Base-by-base conservation (phyloP, 768 basidiomycete species). In the Asterophora lycoperdoides region DNA sequence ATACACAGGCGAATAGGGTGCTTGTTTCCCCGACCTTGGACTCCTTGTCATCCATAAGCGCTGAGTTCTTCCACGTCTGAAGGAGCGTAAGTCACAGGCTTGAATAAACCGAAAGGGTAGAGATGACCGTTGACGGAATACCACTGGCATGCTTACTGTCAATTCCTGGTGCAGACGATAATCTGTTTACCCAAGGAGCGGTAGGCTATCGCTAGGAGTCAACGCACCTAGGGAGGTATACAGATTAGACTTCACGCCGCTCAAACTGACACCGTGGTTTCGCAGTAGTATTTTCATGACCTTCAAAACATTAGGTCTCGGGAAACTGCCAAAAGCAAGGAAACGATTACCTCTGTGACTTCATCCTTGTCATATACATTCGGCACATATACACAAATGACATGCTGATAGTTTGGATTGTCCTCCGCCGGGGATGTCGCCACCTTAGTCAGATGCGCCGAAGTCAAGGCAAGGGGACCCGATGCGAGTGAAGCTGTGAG, bases 61-160 rank as follows among this genome's bases (percentile, higher is more conserved):
- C 70, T 7, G 72, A 67, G 56, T 79, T 82, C 67, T 83, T 87
- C 84, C 86, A 88, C 26, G 80, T 70, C 86, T 87, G 48, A 23
- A 34, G 37, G 9, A 19, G 14, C 43, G 17, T 48, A 28, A 49
- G 15, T 20, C 34, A 8, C 42, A 46, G 13, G 44, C 10, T 29
- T 19, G 28, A 28, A 40, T 38, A 18, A 35, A 10, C 15, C 29
- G 36, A 14, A 29, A 14, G 8, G 19, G n/a, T 41, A 26, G 1
- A 11, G 62, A 74, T 39, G 49, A 84, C 86, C 52, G 86, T 87
- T 18, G 86, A 83, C 34, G 74, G 77, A 43, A 89, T 74, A 7
- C 86, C 83, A 59, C 84, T 86, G 0, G 81, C 63, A 60, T 89
- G 87, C 59, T 89, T 89, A 64, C 85, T 87, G 55, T 88, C 84